These are phyloP conservation scores for Schwanniomyces vanrijiae DNA, from an alignment of 805 yeast species.

Conservation along the genomic window DNA sequence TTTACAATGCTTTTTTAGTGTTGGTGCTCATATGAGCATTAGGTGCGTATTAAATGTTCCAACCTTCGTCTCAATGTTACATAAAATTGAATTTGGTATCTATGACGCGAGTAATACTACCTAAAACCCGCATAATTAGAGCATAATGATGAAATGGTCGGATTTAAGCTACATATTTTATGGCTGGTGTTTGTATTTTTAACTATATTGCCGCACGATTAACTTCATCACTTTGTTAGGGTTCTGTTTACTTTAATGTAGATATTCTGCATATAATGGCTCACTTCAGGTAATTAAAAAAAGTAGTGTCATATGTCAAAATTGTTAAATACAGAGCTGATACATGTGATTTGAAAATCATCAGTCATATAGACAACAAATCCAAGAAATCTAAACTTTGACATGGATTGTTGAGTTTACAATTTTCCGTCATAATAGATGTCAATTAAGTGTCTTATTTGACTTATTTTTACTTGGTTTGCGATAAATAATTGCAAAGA, in stretches of 20 bases:
- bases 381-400: background rate
- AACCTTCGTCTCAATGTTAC: background rate
- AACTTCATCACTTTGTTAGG: background rate
- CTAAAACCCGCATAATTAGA: background rate
- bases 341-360: background rate
- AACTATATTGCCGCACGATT: background rate
- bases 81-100: background rate
- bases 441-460: background rate
- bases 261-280: too few relatives aligned
- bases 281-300: background rate
- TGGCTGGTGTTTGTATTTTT: background rate
- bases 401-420: background rate
- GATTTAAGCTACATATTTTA: background rate
- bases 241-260: background rate
- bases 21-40: background rate
- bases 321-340: background rate
- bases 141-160: background rate
- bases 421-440: background rate
- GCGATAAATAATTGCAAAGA: background rate
- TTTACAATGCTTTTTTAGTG: background rate
- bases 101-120: background rate
- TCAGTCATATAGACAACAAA: background rate
- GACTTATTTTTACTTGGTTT: background rate
- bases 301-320: background rate
- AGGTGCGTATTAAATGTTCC: background rate